phyloP scores from a whole-genome alignment of 2,329 filamentous ascomycete species.

The Aspergillus hiratsukae region DNA sequence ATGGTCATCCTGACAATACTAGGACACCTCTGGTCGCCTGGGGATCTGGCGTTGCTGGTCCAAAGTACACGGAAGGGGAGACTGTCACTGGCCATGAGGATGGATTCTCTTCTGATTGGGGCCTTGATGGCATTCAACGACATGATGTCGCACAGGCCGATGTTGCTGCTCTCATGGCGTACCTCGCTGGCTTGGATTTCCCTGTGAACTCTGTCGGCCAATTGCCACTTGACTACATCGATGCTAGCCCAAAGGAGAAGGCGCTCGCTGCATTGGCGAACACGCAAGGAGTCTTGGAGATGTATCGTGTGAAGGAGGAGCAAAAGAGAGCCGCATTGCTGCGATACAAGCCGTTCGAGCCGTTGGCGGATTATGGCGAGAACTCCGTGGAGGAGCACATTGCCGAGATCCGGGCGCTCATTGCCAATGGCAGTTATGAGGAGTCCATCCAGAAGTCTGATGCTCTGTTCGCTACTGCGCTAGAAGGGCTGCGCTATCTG shows the following conservation, averaged over 20 bases:
- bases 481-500: slow-evolving; percentile 84
- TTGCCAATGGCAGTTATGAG: slow-evolving; percentile 62
- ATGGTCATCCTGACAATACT: slow-evolving; percentile 96
- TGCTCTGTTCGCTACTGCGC: slow-evolving; percentile 67
- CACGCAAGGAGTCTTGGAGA: slow-evolving; percentile 81
- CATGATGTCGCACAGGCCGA: slow-evolving; percentile 94
- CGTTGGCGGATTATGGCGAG: slow-evolving; percentile 60
- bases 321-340: slow-evolving; percentile 72
- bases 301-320: slow-evolving; percentile 91
- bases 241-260: slow-evolving; percentile 68
- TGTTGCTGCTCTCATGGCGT: slow-evolving; percentile 91
- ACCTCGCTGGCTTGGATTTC: slow-evolving; percentile 80
- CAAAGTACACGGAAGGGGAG: slow-evolving; percentile 52
- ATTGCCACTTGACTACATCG: slow-evolving; percentile 77
- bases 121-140: slow-evolving; percentile 70
- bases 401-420: slow-evolving; percentile 62
- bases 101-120: slow-evolving; percentile 82
- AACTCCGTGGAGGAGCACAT: slow-evolving; percentile 62
- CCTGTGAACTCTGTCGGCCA: slow-evolving; percentile 96
- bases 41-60: slow-evolving; percentile 84
- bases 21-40: slow-evolving; percentile 87
- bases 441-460: slow-evolving; percentile 76
- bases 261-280: slow-evolving; percentile 81
- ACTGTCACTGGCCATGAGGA: slow-evolving; percentile 81
- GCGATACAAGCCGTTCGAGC: slow-evolving; percentile 69